Evolutionary conservation across 2,329 filamentous ascomycete species (phyloP).

Genomic region (Pestalotiopsis fici): DNA sequence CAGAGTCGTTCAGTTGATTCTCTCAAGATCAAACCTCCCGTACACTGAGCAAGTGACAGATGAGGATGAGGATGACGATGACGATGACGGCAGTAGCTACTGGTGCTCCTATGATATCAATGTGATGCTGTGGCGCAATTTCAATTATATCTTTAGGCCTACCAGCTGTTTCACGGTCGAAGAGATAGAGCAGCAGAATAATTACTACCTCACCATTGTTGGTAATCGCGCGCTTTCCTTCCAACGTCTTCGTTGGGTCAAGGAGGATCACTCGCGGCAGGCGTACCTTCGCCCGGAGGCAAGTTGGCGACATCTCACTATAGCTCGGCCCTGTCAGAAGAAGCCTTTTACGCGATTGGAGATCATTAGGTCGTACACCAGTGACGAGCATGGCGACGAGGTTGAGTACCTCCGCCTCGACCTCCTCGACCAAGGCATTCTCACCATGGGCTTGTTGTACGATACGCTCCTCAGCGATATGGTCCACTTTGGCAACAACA

Average conservation of each 20-base stretch:
- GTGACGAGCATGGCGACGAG: conserved; percentile 11
- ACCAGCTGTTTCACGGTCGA: conserved; percentile 16
- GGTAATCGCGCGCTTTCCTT: conserved; percentile 22
- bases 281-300: conserved; percentile 18
- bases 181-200: conserved; percentile 13
- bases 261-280: conserved; percentile 1
- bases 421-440: conserved; percentile 12
- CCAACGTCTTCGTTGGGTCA: conserved; percentile 18
- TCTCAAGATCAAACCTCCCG: neutral
- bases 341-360: conserved; percentile 21
- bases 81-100: too few species aligned
- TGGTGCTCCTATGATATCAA: too few species aligned
- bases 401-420: conserved; percentile 22
- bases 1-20: conserved; percentile 7
- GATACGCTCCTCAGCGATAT: conserved; percentile 17
- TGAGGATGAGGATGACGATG: too few species aligned
- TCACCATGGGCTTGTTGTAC: conserved; percentile 23
- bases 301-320: conserved; percentile 21
- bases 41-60: too few species aligned
- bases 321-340: conserved; percentile 15
- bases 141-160: too few species aligned
- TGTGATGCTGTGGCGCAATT: too few species aligned
- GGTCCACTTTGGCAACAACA: conserved; percentile 16
- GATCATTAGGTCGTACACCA: neutral
- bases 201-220: conserved; percentile 15